Base-by-base conservation (phyloP, 2,329 filamentous ascomycete genomes). In the Zalaria obscura region DNA sequence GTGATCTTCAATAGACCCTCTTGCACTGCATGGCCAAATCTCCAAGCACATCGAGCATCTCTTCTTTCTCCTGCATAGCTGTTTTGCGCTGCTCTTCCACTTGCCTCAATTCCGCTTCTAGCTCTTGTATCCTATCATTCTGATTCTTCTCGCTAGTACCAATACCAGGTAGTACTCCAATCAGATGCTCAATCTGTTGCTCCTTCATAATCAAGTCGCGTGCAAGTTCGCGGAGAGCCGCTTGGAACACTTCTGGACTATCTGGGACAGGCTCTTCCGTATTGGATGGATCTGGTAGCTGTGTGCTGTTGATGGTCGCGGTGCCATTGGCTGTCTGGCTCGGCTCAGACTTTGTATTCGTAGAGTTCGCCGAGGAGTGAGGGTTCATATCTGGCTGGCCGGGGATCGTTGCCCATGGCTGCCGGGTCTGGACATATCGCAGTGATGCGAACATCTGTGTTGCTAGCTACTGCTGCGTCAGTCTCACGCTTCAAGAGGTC, bases 91-190 rank as follows among this genome's bases (percentile, higher is more conserved):
- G 59, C 18, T 45, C 52, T 48, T 69, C 66, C 25, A 66, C 51
- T 32, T 60, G 57, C 34, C 61, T 56, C 46, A 70, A 40, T 48
- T 68, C 57, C 34, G 46, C 50, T 52, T 69, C 64, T 45, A 70
- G 46, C 48, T 62, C 62, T 39, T 55, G 52, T 55, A 71, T 67
- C 39, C 74, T 72, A 48, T 72, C 69, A 55, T 83, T 73, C 60
- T 93, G 85, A 53, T 87, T 80, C 47, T 73, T 69, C 57, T 89
- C 82, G 53, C 80, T 89, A 47, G 79, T 83, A 36, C 85, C 80
- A 25, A 91, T 66, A 0, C 85, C 85, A 0, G 85, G 85, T 2
- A 93, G 68, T 25, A 72, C 75, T 10, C 78, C 80, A 44, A 89
- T 83, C 38, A 91, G 65, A 36, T 75, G 69, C 58, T 91, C 84